Percentiles rank a stretch among this genome's conserved stretches.
These are phyloP conservation scores for Mortierella sp. DNA, from an alignment of 371 early-diverging fungal genomes.

Conservation along the genomic window DNA sequence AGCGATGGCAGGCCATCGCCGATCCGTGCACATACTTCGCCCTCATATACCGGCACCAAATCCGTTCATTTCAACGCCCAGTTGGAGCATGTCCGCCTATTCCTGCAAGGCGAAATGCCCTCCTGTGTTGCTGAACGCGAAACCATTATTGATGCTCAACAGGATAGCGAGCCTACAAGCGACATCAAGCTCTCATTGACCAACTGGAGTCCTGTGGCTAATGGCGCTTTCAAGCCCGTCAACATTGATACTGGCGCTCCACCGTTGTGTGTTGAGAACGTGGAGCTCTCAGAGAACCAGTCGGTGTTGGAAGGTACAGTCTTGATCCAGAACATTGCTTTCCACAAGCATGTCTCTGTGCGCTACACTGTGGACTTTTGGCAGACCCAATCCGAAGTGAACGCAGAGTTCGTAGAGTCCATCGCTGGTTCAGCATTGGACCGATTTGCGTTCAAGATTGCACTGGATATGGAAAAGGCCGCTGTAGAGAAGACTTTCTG, in stretches of 20 bases:
- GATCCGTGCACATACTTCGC: constrained; percentile 19
- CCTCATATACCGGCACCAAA: constrained; percentile 56
- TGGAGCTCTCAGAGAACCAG: constrained; percentile 52
- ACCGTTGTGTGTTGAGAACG: constrained; percentile 46
- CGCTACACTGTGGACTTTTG: constrained; percentile 80
- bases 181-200: constrained; percentile 55
- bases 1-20: constrained; percentile 8
- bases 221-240: constrained; percentile 40
- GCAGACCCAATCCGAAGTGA: constrained; percentile 68
- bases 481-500: constrained; percentile 54
- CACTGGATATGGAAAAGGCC: constrained; percentile 50
- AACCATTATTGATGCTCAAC: constrained; percentile 55
- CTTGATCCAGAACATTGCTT: constrained; percentile 85
- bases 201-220: constrained; percentile 50
- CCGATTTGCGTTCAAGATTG: constrained; percentile 51
- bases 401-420: constrained; percentile 65
- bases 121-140: constrained; percentile 61
- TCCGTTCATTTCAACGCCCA: constrained; percentile 69
- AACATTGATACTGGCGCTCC: constrained; percentile 48
- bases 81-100: constrained; percentile 69
- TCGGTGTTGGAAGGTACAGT: constrained; percentile 62
- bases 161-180: constrained; percentile 44
- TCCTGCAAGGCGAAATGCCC: constrained; percentile 69
- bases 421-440: constrained; percentile 50
- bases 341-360: constrained; percentile 77